These are phyloP conservation scores for Fusarium poae DNA, from an alignment of 2,329 filamentous ascomycete species.

Conservation along the genomic window DNA sequence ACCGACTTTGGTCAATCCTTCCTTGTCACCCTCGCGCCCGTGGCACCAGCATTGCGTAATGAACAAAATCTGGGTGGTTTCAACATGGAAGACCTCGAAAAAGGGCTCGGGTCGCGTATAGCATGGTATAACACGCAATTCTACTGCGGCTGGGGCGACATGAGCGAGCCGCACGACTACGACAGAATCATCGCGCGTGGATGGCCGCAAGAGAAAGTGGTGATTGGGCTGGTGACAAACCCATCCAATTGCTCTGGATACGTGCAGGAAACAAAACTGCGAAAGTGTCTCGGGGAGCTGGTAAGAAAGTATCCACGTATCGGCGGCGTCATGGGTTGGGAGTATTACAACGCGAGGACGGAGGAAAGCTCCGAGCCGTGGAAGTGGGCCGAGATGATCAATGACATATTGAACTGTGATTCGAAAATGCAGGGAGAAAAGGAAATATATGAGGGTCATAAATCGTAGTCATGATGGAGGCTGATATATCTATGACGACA, in stretches of 20 bases:
- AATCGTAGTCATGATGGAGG: slow-evolving; percentile 18
- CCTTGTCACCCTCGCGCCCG: slow-evolving; percentile 82
- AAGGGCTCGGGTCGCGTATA: slow-evolving; percentile 71
- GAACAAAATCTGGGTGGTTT: slow-evolving; percentile 79
- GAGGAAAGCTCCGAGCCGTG: slow-evolving; percentile 65
- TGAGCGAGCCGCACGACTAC: slow-evolving; percentile 58
- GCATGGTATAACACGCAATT: slow-evolving; percentile 90
- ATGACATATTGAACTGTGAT: slow-evolving; percentile 40
- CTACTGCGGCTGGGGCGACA: slow-evolving; percentile 84
- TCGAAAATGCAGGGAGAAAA: background rate
- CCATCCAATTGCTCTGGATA: slow-evolving; percentile 72
- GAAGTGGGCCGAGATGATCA: slow-evolving; percentile 73
- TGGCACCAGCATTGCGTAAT: slow-evolving; percentile 75
- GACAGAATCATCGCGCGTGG: slow-evolving; percentile 67
- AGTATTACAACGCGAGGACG: slow-evolving; percentile 82
- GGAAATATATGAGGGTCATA: slow-evolving; percentile 18
- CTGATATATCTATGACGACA: slow-evolving; percentile 36
- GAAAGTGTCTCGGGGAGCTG: slow-evolving; percentile 57
- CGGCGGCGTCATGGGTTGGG: slow-evolving; percentile 92
- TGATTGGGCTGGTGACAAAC: slow-evolving; percentile 83
- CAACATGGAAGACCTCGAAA: slow-evolving; percentile 78
- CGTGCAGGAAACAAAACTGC: slow-evolving; percentile 60
- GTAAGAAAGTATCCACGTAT: slow-evolving; percentile 71
- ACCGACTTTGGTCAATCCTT: slow-evolving; percentile 76
- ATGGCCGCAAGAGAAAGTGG: slow-evolving; percentile 77